Base-by-base conservation (phyloP, 106 monocot species). In the Apostasia ramifera region DNA sequence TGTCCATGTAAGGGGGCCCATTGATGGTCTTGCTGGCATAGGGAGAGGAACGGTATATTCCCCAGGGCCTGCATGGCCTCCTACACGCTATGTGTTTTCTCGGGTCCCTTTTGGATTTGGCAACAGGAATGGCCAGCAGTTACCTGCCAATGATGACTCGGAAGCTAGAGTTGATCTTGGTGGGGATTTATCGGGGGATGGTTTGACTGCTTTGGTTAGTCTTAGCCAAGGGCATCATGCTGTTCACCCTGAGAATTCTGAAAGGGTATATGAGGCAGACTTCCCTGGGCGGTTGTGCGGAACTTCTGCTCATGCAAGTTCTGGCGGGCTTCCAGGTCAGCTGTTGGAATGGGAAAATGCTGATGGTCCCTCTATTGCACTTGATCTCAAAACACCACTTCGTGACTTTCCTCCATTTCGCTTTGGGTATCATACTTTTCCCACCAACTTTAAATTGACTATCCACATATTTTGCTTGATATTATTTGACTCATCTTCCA, bases 21-120 rank as follows among this genome's bases (percentile, higher is more conserved):
- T 87, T 74, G 98, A 98, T 76, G 98, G 93, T 13, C 92, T 98
- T 72, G 98, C 92, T 70, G 98, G 92, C 55, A 87, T 98, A 61
- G 98, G 98, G 26, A 73, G 97, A 59, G 97, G 97, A 68, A 80
- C 78, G n/a, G 78, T 89, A 70, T 81, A 78, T 78, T 78, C 80
- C 37, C 45, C 84, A 68, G 82, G 78, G 61, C 73, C 92, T 44
- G 89, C 89, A 73, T 98, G 87, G 90, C 84, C 80, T 74, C 90
- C 93, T 26, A 93, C 98, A 8, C 89, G 97, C 10, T 83, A 85
- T 69, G 98, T 98, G 8, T 98, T 98, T 66, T 98, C 98, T 49
- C 91, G 93, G 57, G 87, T 90, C 13, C 98, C 98, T 40, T 81
- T 81, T 69, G 92, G 89, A 63, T 69, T 81, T 42, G 91, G 95